These are phyloP conservation scores for Rhodotorula toruloides DNA, from an alignment of 768 basidiomycete genomes.

Conservation along the genomic window DNA sequence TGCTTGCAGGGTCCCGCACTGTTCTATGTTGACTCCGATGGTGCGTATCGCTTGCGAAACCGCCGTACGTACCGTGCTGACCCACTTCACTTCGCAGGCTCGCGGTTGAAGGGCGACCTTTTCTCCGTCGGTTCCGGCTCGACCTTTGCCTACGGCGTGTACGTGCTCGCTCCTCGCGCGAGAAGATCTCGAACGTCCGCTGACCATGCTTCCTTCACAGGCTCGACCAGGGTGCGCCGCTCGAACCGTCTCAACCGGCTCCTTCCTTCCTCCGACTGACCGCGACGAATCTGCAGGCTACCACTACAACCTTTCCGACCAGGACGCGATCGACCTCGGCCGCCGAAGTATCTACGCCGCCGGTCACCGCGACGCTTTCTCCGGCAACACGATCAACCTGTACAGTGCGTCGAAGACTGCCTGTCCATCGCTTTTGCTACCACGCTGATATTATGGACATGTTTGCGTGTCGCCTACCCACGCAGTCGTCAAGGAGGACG, in stretches of 20 bases:
- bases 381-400: constrained; percentile 85
- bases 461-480: too few species aligned
- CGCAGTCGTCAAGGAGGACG: constrained; percentile 60
- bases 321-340: constrained; percentile 90
- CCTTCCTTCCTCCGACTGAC: neutral
- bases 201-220: constrained; percentile 43
- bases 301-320: constrained; percentile 55
- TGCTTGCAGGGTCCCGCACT: constrained; percentile 46
- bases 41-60: neutral
- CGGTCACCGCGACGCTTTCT: constrained; percentile 92
- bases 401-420: too few species aligned
- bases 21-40: constrained; percentile 97
- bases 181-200: constrained; percentile 61
- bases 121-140: constrained; percentile 98
- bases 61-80: neutral
- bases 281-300: neutral
- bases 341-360: constrained; percentile 92
- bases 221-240: constrained; percentile 95
- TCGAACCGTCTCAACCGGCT: constrained; percentile 60
- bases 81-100: constrained; percentile 48
- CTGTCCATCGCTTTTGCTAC: too few species aligned
- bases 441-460: too few species aligned
- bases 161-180: constrained; percentile 51
- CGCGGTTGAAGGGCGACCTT: constrained; percentile 89
- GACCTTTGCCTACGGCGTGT: constrained; percentile 89